These are phyloP conservation scores for Petunia axillaris DNA, from an alignment of 257 asterid genomes.

Conservation along the genomic window DNA sequence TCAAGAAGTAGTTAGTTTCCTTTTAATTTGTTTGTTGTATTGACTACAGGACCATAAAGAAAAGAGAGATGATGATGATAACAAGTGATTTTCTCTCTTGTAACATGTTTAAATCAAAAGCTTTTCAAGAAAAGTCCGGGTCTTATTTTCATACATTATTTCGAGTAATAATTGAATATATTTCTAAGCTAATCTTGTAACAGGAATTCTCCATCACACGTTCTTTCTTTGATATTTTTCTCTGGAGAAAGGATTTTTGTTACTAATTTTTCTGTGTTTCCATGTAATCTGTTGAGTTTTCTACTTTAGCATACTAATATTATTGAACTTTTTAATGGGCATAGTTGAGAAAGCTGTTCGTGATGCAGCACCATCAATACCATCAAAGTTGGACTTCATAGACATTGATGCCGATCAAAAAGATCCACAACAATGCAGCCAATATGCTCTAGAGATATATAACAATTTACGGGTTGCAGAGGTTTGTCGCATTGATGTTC, in stretches of 20 bases:
- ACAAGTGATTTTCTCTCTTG: not conserved
- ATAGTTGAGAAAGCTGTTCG: slow-evolving; percentile 5
- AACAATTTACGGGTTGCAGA: slow-evolving; percentile 52
- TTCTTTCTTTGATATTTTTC: not conserved
- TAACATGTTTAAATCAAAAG: not conserved
- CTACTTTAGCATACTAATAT: slow-evolving; percentile 28
- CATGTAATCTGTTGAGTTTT: slow-evolving; percentile 25
- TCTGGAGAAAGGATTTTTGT: not conserved
- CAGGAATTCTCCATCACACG: not conserved
- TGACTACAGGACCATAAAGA: not conserved
- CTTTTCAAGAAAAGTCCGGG: not conserved
- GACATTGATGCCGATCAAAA: slow-evolving; percentile 66
- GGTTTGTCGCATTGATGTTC: slow-evolving; percentile 46
- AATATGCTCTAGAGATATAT: slow-evolving; percentile 78
- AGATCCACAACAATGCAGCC: slow-evolving; percentile 74
- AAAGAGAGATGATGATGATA: not conserved
- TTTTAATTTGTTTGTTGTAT: not conserved
- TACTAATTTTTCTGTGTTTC: not conserved
- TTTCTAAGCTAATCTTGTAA: not conserved
- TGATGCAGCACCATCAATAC: slow-evolving; percentile 9
- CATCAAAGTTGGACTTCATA: slow-evolving; percentile 32
- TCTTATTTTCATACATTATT: slow-evolving; percentile 15
- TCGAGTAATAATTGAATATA: not conserved
- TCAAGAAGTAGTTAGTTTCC: slow-evolving; percentile 1
- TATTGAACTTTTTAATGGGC: not conserved